Conservation (phyloP, 2,329 filamentous ascomycete species). For the Elsinoe arachidis region DNA sequence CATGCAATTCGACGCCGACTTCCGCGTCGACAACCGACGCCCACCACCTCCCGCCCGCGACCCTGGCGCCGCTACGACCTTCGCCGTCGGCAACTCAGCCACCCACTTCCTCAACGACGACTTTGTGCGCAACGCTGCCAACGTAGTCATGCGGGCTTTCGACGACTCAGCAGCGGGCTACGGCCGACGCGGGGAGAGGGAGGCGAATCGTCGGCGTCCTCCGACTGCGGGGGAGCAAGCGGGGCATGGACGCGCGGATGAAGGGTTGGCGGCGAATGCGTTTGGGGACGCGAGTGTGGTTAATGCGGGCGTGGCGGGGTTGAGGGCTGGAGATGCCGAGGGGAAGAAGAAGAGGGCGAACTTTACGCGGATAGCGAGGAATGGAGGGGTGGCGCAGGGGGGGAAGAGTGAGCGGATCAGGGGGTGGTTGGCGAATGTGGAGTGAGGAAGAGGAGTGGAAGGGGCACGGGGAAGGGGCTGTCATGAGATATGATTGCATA, state of each 20-base stretch:
- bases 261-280: conserved; percentile 26
- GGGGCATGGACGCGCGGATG: conserved; percentile 15
- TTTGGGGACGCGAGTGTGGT: conserved; percentile 29
- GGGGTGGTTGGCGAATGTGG: conserved; percentile 8
- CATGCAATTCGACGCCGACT: conserved; percentile 36
- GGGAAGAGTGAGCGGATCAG: conserved; percentile 1
- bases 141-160: conserved; percentile 26
- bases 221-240: conserved; percentile 17
- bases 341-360: conserved; percentile 8
- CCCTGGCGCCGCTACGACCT: conserved; percentile 22
- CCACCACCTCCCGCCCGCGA: conserved; percentile 20
- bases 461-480: neutral
- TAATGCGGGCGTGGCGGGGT: neutral
- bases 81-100: conserved; percentile 42
- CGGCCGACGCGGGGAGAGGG: conserved; percentile 25
- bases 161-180: conserved; percentile 23
- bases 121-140: conserved; percentile 34
- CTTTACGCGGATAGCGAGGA: conserved; percentile 9
- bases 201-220: conserved; percentile 22
- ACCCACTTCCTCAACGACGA: conserved; percentile 55
- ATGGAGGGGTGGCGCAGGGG: conserved; percentile 6
- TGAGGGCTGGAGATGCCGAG: neutral
- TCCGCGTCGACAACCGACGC: conserved; percentile 19
- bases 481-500: neutral
- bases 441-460: neutral